Evolutionary conservation across 2,329 filamentous ascomycete species (phyloP).

Genomic region (Cladobotryum mycophilum): DNA sequence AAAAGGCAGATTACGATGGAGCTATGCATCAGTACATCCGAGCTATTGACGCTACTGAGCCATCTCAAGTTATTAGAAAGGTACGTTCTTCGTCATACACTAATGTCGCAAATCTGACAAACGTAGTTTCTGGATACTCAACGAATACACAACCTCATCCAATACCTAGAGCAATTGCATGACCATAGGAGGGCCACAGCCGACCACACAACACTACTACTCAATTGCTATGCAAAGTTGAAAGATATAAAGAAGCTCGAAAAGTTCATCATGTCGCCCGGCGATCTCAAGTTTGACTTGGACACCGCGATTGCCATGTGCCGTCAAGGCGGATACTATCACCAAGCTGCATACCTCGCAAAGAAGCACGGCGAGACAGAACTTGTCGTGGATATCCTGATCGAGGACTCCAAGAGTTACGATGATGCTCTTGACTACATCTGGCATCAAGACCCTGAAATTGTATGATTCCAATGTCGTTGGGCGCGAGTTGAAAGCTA

Average conservation of each 20-base stretch:
- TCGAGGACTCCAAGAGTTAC: constrained; percentile 92
- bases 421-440: constrained; percentile 85
- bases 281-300: constrained; percentile 90
- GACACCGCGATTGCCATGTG: constrained; percentile 98
- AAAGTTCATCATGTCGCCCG: constrained; percentile 91
- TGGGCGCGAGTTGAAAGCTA: constrained; percentile 18
- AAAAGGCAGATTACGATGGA: constrained; percentile 91
- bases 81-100: constrained; percentile 32
- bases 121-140: constrained; percentile 86
- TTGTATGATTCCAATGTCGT: constrained; percentile 44
- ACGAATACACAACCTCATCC: constrained; percentile 93
- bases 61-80: constrained; percentile 92
- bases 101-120: neutral
- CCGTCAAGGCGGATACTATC: constrained; percentile 90
- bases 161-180: constrained; percentile 93
- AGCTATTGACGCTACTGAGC: constrained; percentile 92
- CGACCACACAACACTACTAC: constrained; percentile 86
- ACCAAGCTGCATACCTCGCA: constrained; percentile 92
- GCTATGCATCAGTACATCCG: constrained; percentile 99
- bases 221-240: constrained; percentile 97
- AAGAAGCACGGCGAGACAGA: constrained; percentile 92
- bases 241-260: constrained; percentile 97
- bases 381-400: constrained; percentile 88
- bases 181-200: constrained; percentile 89
- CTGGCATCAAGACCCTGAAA: constrained; percentile 74